These are phyloP conservation scores for Actinidia chinensis DNA, from an alignment of 179 eudicot genomes.

Conservation along the genomic window DNA sequence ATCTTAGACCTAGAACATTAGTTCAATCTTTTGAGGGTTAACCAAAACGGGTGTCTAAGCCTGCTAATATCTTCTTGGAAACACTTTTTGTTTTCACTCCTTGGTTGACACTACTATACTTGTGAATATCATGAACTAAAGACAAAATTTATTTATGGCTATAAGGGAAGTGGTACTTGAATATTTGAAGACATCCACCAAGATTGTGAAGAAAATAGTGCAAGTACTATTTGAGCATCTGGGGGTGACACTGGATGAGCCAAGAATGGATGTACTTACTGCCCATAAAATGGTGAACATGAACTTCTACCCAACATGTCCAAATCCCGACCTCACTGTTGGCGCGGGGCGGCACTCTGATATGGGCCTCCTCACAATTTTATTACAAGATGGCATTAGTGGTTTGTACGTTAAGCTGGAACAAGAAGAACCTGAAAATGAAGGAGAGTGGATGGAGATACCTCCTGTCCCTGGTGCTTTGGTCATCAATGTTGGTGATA, in stretches of 20 bases:
- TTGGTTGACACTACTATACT: too few species aligned
- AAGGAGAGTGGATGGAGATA: slow-evolving; percentile 27
- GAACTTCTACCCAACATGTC: slow-evolving; percentile 41
- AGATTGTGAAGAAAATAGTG: slow-evolving; percentile 25
- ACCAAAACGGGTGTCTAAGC: too few species aligned
- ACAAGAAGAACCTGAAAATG: background rate
- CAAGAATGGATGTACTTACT: slow-evolving; percentile 18
- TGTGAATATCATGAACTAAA: too few species aligned
- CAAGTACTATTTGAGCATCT: slow-evolving; percentile 20
- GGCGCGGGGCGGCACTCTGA: slow-evolving; percentile 44
- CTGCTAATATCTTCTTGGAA: too few species aligned
- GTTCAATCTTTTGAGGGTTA: too few species aligned
- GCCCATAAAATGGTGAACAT: slow-evolving; percentile 31
- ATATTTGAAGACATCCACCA: slow-evolving; percentile 26
- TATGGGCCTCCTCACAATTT: slow-evolving; percentile 28
- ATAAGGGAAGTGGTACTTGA: slow-evolving; percentile 34
- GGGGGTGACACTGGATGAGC: slow-evolving; percentile 24
- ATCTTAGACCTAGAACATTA: too few species aligned
- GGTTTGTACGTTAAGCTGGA: slow-evolving; percentile 35
- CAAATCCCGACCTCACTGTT: slow-evolving; percentile 35
- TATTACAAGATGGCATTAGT: slow-evolving; percentile 40
- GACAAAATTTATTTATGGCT: too few species aligned
- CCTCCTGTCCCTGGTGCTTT: slow-evolving; percentile 35
- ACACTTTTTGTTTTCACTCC: too few species aligned
- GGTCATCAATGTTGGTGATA: slow-evolving; percentile 40